Base-by-base conservation (phyloP, 2,329 filamentous ascomycete species). In the Apiospora koreana region DNA sequence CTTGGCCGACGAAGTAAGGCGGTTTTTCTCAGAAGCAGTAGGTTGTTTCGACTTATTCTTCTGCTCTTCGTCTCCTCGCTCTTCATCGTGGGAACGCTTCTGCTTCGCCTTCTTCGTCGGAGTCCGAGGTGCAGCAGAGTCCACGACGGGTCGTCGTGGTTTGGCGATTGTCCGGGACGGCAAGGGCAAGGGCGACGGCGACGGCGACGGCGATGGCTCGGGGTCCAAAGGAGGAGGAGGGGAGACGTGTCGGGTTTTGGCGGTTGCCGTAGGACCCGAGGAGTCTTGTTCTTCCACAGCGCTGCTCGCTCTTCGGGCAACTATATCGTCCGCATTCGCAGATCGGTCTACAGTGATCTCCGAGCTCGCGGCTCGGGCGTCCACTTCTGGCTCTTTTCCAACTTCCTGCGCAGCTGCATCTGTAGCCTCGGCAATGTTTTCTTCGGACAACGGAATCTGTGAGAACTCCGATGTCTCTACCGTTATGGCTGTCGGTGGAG, bases 1-100 rank as follows among this genome's bases (percentile, higher is more conserved):
- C 64, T 62, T 67, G 45, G 68, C 31, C 42, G 68, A 69, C 18
- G 54, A 35, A 18, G 54, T 62, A 28, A 62, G 54, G 21, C 54
- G 54, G 21, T 62, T 62, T 3, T 28, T 38, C 54, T n/a, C 54
- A 35, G 31, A 62, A 38, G 31, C 6, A 12, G 31, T 62, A n/a
- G 54, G 16, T 12, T 41, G 41, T 18, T 31, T n/a, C 16, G 16
- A 21, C 38, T 9, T 35, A 3, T 58, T 35, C 50, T 28, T 58
- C 1, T 21, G 18, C 16, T 58, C 28, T 31, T 10, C 28, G 8
- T 10, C 45, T 62, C 28, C 25, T 35, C 25, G 25, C 5, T 21
- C 16, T 9, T 58, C 28, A 35, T 58, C 7, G 21, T 35, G 50
- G 16, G 50, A 21, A 1, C 25, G 54, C 31, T 62, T 38, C 48